A percentile compares a stretch with the other conserved stretches of the same genome.
These are phyloP conservation scores for Sphagnum tenellum DNA, from an alignment of 225 moss, liverwort and hornwort genomes.

Conservation along the genomic window DNA sequence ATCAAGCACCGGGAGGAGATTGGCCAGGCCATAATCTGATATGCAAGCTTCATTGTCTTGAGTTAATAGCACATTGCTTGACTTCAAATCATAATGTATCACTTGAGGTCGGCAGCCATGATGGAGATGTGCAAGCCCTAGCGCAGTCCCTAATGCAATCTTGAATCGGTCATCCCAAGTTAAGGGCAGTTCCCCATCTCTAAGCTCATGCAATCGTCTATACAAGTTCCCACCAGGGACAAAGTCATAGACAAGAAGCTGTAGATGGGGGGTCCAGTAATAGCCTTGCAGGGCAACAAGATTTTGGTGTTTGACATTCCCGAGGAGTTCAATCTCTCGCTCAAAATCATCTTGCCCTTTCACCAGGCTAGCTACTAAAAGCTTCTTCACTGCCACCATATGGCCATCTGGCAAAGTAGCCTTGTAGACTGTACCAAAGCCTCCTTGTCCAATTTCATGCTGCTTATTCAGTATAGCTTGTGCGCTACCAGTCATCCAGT, in stretches of 20 bases:
- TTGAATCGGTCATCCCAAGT: slow-evolving; percentile 74
- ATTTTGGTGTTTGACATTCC: slow-evolving; percentile 71
- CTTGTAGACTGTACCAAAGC: slow-evolving; percentile 86
- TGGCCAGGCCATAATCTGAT: slow-evolving; percentile 81
- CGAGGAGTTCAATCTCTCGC: slow-evolving; percentile 75
- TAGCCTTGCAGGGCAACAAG: slow-evolving; percentile 81
- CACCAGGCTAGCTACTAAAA: slow-evolving; percentile 79
- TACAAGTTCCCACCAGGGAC: slow-evolving; percentile 77
- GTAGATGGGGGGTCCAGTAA: slow-evolving; percentile 89
- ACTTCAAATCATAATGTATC: slow-evolving; percentile 87
- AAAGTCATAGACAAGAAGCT: slow-evolving; percentile 85
- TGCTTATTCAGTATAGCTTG: slow-evolving; percentile 90
- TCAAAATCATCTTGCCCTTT: slow-evolving; percentile 78
- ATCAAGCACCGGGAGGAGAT: slow-evolving; percentile 79
- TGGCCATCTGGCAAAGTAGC: slow-evolving; percentile 76
- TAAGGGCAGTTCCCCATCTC: slow-evolving; percentile 52
- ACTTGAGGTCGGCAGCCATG: slow-evolving; percentile 65
- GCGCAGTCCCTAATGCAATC: slow-evolving; percentile 65
- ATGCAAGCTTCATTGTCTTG: slow-evolving; percentile 56
- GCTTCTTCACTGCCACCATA: slow-evolving; percentile 92
- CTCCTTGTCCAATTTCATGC: slow-evolving; percentile 82
- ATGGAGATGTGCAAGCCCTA: slow-evolving; percentile 79
- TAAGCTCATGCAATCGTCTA: slow-evolving; percentile 69
- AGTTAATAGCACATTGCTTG: slow-evolving; percentile 77
- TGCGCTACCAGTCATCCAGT: slow-evolving; percentile 66